Evolutionary conservation across 257 asterid genomes (phyloP), one percentile per base, ranked within the genome.

Genomic region (Vinca minor): DNA sequence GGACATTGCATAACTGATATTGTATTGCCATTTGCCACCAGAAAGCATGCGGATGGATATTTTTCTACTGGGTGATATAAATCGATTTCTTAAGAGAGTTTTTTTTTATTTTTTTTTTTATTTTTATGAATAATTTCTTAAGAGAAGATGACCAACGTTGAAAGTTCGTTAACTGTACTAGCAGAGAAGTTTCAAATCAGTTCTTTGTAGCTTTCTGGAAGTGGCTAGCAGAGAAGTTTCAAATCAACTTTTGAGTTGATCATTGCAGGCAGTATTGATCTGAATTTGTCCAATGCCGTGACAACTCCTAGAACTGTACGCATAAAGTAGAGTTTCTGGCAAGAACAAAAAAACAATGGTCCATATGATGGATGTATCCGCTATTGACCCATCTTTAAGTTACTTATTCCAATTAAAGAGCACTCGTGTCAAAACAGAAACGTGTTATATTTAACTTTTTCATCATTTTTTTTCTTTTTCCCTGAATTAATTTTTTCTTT

Each of bases 261-360:
- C n/a, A 4, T 66, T 66, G 62, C 25, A n/a, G 10, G 29, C 59
- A 44, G 45, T 44, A 45, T 59, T 29, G 71, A 57, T 53, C 10
- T 31, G 28, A 11, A 12, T 67, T 52, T 21, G 49, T 35, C n/a
- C n/a, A n/a, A n/a, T n/a, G n/a, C n/a, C n/a, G n/a, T n/a, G n/a
- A n/a, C n/a, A n/a, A n/a, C n/a, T 48, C 0, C 34, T 34, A 6
- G 15, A n/a, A 31, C 15, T 9, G 2, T 18, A 12, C 10, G 8
- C 36, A n/a, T 47, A 35, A 48, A 64, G 21, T 34, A 8, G 49
- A 41, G 31, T 45, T 9, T 6, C 47, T 67, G 26, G 42, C n/a
- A 10, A n/a, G n/a, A n/a, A n/a, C n/a, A n/a, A 1, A 63, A 8
- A 47, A 47, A 34, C 17, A 45, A 20, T 8, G 18, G 45, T 8